phyloP scores from a whole-genome alignment of 2,329 filamentous ascomycete species.

The Metarhizium guizhouense region DNA sequence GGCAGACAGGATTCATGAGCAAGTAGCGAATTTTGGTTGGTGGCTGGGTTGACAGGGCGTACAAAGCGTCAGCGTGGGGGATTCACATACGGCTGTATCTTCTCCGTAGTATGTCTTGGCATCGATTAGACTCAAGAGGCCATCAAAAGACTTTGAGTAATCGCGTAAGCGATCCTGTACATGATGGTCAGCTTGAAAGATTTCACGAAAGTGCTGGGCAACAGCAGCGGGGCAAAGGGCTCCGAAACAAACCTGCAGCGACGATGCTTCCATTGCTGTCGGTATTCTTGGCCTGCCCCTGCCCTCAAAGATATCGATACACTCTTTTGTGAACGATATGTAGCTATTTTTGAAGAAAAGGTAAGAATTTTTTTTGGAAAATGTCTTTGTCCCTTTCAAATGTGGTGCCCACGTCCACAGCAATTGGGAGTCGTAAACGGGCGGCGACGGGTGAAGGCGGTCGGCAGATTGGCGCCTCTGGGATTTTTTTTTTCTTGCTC shows the following conservation, averaged over 20 bases:
- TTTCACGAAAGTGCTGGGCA: background rate
- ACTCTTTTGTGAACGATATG: background rate
- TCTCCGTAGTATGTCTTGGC: slow-evolving; percentile 86
- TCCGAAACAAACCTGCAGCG: slow-evolving; percentile 35
- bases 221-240: slow-evolving; percentile 18
- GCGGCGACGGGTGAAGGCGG: slow-evolving; percentile 7
- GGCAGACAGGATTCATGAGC: background rate
- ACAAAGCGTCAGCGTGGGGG: background rate
- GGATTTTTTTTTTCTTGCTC: slow-evolving; percentile 9
- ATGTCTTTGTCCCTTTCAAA: background rate
- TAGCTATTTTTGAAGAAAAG: background rate
- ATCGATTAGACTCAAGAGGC: slow-evolving; percentile 77
- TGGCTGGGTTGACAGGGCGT: background rate
- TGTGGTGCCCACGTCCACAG: background rate
- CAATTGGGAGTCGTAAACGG: background rate
- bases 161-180: slow-evolving; percentile 46
- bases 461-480: slow-evolving; percentile 7
- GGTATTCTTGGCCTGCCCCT: background rate
- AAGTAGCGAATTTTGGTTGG: background rate
- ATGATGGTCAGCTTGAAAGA: slow-evolving; percentile 6
- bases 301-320: background rate
- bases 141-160: slow-evolving; percentile 71
- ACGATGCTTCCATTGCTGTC: slow-evolving; percentile 32
- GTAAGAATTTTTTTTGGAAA: background rate
- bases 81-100: slow-evolving; percentile 65